Percentiles rank a stretch among this genome's conserved stretches.
phyloP scores from a whole-genome alignment of 108 stramenopile genomes.

The Pelagomonas calceolata region DNA sequence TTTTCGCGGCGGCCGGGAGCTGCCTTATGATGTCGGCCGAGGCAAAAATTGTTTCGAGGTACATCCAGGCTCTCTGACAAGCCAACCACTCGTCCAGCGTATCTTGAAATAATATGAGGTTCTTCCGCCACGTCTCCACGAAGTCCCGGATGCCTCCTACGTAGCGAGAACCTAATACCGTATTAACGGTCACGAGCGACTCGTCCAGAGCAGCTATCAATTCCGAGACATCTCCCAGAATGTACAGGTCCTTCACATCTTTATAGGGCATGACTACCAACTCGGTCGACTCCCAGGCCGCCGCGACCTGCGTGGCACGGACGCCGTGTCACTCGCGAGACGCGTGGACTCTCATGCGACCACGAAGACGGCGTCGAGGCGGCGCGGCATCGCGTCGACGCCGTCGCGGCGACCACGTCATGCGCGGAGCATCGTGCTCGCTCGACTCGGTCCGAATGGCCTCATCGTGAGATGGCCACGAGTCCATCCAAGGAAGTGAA shows the following conservation, averaged over 20 bases:
- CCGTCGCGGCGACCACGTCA: too few species aligned
- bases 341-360: too few species aligned
- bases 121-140: constrained; percentile 47
- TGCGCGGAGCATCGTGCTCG: too few species aligned
- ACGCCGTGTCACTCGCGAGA: too few species aligned
- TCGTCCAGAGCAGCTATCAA: constrained; percentile 48
- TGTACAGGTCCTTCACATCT: constrained; percentile 52
- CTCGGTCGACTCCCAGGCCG: constrained; percentile 33
- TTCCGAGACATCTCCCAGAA: constrained; percentile 50
- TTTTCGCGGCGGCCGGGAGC: constrained; percentile 47
- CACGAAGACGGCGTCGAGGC: too few species aligned
- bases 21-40: constrained; percentile 56
- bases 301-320: too few species aligned
- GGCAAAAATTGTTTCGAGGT: constrained; percentile 56
- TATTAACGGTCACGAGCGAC: constrained; percentile 57
- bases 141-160: constrained; percentile 40
- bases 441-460: too few species aligned
- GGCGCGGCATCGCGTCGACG: too few species aligned
- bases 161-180: constrained; percentile 49
- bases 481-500: too few species aligned
- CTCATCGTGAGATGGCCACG: too few species aligned
- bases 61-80: constrained; percentile 52
- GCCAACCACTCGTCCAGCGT: constrained; percentile 56
- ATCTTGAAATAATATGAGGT: constrained; percentile 49
- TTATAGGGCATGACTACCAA: constrained; percentile 45